Evolutionary conservation across 2,329 filamentous ascomycete genomes (phyloP).

Genomic region (Diaporthe caulivora): DNA sequence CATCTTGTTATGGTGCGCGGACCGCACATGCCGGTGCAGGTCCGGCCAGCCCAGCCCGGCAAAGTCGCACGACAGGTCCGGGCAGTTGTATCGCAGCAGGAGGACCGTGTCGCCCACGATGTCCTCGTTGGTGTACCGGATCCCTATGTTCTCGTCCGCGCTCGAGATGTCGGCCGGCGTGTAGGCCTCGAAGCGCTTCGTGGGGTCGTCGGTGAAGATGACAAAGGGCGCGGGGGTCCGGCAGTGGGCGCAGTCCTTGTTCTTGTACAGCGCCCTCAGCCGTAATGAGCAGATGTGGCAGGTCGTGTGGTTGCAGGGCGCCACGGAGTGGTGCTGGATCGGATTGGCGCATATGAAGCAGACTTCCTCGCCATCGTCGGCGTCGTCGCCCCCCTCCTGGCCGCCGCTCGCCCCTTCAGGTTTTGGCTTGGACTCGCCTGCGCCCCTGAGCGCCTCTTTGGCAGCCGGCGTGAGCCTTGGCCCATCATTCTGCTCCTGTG

Average conservation of each 20-base stretch:
- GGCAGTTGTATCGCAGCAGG: slow-evolving; percentile 93
- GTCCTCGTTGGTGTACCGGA: slow-evolving; percentile 88
- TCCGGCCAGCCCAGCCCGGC: slow-evolving; percentile 77
- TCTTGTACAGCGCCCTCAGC: slow-evolving; percentile 94
- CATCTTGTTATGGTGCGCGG: slow-evolving; percentile 86
- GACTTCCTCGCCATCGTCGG: slow-evolving; percentile 78
- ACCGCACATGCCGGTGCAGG: slow-evolving; percentile 81
- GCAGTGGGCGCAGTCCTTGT: slow-evolving; percentile 96
- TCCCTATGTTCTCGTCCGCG: slow-evolving; percentile 87
- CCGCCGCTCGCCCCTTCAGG: slow-evolving; percentile 12
- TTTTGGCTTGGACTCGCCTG: slow-evolving; percentile 31
- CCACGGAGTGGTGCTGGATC: slow-evolving; percentile 87
- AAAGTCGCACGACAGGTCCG: slow-evolving; percentile 82
- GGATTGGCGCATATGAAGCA: slow-evolving; percentile 98
- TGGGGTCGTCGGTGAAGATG: slow-evolving; percentile 88
- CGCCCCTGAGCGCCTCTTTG: slow-evolving; percentile 33
- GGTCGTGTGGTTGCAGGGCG: slow-evolving; percentile 95
- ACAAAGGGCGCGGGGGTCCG: slow-evolving; percentile 83
- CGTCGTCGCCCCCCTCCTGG: slow-evolving; percentile 56
- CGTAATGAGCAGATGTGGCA: slow-evolving; percentile 96
- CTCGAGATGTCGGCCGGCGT: slow-evolving; percentile 78
- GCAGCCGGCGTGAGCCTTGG: slow-evolving; percentile 29
- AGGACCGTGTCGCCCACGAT: slow-evolving; percentile 93
- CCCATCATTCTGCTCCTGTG: slow-evolving; percentile 31
- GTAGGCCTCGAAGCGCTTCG: slow-evolving; percentile 90